phyloP scores from a whole-genome alignment of 2,329 filamentous ascomycete species.

The Basipetospora chlamydospora region DNA sequence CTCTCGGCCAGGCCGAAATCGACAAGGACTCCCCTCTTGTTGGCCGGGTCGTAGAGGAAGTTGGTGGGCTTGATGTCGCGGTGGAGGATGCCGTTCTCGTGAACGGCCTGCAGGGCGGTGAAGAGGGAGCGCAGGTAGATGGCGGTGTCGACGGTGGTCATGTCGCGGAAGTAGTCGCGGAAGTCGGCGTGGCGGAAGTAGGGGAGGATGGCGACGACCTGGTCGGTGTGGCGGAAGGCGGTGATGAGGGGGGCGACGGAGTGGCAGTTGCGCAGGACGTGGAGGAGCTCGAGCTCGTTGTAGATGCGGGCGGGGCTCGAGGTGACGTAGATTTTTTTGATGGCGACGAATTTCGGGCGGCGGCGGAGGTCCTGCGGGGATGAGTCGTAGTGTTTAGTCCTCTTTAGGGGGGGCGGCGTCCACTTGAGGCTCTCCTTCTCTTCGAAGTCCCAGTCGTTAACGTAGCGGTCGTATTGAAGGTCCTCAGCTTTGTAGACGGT shows the following conservation, averaged over 20 bases:
- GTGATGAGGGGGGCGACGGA: conserved; percentile 93
- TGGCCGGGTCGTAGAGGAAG: conserved; percentile 77
- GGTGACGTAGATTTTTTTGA: conserved; percentile 99
- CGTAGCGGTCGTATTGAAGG: conserved; percentile 65
- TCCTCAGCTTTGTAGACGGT: conserved; percentile 99
- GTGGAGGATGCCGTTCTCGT: conserved; percentile 74
- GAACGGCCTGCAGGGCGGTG: conserved; percentile 69
- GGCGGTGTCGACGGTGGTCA: conserved; percentile 73
- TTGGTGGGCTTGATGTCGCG: conserved; percentile 97
- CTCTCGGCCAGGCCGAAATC: conserved; percentile 95
- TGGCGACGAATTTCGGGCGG: conserved; percentile 66
- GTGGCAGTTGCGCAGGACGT: conserved; percentile 68
- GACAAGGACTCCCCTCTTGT: conserved; percentile 79
- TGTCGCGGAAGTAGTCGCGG: conserved; percentile 81
- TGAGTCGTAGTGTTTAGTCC: conserved; percentile 17
- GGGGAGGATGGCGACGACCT: conserved; percentile 86
- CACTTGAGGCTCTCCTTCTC: conserved; percentile 50
- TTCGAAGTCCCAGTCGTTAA: conserved; percentile 76
- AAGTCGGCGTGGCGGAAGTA: conserved; percentile 97
- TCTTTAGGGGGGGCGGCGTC: conserved; percentile 51
- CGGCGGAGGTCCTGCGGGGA: conserved; percentile 6
- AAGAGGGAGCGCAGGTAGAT: conserved; percentile 85
- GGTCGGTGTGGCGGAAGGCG: conserved; percentile 86
- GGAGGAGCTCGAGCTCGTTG: conserved; percentile 87
- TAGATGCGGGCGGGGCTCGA: conserved; percentile 86